phyloP scores from a whole-genome alignment of 2,329 filamentous ascomycete species.

The Plenodomus lindquistii region DNA sequence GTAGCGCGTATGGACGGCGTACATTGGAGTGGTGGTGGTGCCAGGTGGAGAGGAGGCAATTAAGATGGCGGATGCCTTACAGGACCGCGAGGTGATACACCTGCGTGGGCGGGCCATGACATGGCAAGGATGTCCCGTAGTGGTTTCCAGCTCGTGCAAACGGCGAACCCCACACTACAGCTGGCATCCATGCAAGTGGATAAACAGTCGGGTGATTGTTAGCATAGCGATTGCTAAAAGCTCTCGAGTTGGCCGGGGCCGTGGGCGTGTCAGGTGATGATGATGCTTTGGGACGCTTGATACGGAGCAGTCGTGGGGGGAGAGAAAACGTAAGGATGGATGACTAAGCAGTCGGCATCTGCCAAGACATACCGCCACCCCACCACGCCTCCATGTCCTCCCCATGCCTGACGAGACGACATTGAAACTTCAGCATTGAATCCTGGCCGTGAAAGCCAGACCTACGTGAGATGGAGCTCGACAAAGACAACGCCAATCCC shows the following conservation, averaged over 20 bases:
- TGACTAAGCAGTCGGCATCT: not conserved
- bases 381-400: not conserved
- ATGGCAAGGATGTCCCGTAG: constrained; percentile 4
- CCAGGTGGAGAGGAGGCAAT: not conserved
- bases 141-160: constrained; percentile 9
- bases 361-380: not conserved
- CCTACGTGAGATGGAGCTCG: constrained; percentile 43
- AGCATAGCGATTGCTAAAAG: constrained; percentile 17
- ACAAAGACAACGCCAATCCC: constrained; percentile 80
- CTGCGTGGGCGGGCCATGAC: not conserved
- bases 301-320: not conserved
- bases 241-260: not conserved
- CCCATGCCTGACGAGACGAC: not conserved
- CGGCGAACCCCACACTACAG: constrained; percentile 21
- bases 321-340: not conserved
- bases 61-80: not conserved
- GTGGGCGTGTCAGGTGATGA: constrained; percentile 2
- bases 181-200: constrained; percentile 15
- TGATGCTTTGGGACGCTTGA: not conserved
- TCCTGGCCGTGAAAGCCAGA: not conserved
- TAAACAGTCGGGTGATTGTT: constrained; percentile 29
- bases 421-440: too few species aligned
- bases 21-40: not conserved
- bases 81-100: not conserved
- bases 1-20: too few species aligned